A percentile compares a stretch with the other conserved stretches of the same genome.
Evolutionary conservation across 306 rosid species (phyloP).

Genomic region (Cajanus cajan): DNA sequence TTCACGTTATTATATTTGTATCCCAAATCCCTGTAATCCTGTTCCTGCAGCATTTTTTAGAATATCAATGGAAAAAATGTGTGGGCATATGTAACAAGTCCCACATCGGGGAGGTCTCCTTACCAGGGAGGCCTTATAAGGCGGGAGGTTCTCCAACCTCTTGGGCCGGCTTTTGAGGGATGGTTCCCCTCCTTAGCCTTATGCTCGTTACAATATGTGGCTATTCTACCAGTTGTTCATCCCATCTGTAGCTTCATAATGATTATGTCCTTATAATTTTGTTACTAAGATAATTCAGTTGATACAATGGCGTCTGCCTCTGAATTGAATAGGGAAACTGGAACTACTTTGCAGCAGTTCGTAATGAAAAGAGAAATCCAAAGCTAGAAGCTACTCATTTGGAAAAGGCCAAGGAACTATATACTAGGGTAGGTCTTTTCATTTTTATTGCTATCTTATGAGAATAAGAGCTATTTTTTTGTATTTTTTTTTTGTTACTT

Average conservation of each 20-base stretch:
- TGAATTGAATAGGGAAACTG: slow-evolving; percentile 83
- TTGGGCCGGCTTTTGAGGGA: too few species aligned
- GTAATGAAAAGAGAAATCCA: slow-evolving; percentile 96
- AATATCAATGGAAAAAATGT: slow-evolving; percentile 3
- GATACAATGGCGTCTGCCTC: slow-evolving; percentile 19
- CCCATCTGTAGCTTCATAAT: background rate
- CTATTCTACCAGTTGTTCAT: slow-evolving; percentile 19
- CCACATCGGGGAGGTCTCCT: too few species aligned
- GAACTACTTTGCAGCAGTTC: slow-evolving; percentile 99
- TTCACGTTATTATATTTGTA: slow-evolving; percentile 29
- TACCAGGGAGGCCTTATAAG: too few species aligned
- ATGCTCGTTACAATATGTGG: too few species aligned
- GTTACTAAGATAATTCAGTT: slow-evolving; percentile 17
- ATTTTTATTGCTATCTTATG: slow-evolving; percentile 17
- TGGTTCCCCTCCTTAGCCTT: too few species aligned
- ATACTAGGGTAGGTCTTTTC: slow-evolving; percentile 57
- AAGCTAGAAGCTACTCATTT: slow-evolving; percentile 98
- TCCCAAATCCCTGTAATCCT: slow-evolving; percentile 11
- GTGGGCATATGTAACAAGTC: too few species aligned
- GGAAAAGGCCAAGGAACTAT: slow-evolving; percentile 96
- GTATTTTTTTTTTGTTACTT: background rate
- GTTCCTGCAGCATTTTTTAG: slow-evolving; percentile 4
- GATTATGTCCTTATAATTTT: background rate
- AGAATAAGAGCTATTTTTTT: slow-evolving; percentile 6
- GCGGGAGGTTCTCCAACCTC: too few species aligned